These are phyloP conservation scores for Pythium periplocum DNA, from an alignment of 352 stramenopile species.

Conservation along the genomic window DNA sequence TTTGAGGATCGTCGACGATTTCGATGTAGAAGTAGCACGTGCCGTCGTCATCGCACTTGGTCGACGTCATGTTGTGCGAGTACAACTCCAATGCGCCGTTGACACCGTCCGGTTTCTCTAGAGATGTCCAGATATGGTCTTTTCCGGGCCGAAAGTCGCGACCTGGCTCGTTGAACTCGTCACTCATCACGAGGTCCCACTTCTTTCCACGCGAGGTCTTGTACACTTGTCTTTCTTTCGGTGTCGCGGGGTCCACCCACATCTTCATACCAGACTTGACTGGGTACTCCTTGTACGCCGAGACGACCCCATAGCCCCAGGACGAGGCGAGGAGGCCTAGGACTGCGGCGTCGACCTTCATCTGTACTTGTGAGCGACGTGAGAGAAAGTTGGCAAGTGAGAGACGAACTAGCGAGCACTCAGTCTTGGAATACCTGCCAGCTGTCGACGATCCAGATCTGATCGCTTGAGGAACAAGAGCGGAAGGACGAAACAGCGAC, in stretches of 20 bases:
- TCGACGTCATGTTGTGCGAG: conserved; percentile 77
- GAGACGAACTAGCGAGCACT: no score
- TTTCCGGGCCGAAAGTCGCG: conserved; percentile 86
- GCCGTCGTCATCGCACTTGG: conserved; percentile 38
- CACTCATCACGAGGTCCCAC: conserved; percentile 85
- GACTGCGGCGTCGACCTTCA: no score
- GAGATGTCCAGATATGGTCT: conserved; percentile 91
- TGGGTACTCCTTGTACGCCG: conserved; percentile 16
- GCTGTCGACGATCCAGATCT: no score
- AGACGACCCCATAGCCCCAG: no score
- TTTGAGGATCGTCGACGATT: conserved; percentile 34
- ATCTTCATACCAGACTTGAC: conserved; percentile 44
- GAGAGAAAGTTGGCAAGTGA: no score
- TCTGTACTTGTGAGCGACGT: no score
- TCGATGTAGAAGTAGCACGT: conserved; percentile 66
- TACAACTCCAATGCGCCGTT: conserved; percentile 92
- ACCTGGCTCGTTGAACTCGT: conserved; percentile 88
- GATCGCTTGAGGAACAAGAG: no score
- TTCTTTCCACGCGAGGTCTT: conserved; percentile 33
- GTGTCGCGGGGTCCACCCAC: conserved; percentile 53
- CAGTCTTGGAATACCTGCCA: no score
- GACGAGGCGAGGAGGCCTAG: no score
- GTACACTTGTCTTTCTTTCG: conserved; percentile 26
- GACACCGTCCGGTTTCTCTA: conserved; percentile 94
- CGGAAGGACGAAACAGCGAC: no score